phyloP scores from a whole-genome alignment of 1,284 basidiomycete genomes.

The Ustilago bromivora region DNA sequence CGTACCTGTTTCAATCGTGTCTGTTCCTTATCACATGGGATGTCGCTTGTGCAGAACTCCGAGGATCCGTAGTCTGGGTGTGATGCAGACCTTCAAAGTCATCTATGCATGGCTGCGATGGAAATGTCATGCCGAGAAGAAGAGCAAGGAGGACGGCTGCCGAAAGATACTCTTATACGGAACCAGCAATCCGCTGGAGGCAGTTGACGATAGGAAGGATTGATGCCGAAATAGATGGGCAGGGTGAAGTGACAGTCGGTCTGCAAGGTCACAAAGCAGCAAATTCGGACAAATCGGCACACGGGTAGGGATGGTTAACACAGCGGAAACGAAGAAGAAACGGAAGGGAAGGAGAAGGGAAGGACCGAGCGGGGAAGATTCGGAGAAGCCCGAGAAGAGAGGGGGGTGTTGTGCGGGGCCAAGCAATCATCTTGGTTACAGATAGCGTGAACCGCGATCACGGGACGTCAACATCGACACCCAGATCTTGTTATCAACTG shows the following conservation, averaged over 20 bases:
- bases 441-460: slow-evolving; percentile 22
- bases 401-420: slow-evolving; percentile 21
- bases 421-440: slow-evolving; percentile 34
- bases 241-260: neutral
- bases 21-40: slow-evolving; percentile 12
- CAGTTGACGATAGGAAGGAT: neutral
- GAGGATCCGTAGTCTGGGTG: slow-evolving; percentile 21
- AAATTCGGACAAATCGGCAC: neutral
- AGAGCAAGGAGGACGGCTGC: neutral
- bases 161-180: neutral
- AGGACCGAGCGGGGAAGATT: slow-evolving; percentile 21
- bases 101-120: neutral
- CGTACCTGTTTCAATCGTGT: neutral
- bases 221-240: neutral
- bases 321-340: neutral
- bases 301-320: neutral
- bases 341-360: neutral
- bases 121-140: neutral
- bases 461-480: slow-evolving; percentile 16
- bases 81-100: neutral
- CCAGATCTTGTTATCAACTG: slow-evolving; percentile 24
- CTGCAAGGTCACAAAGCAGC: slow-evolving; percentile 28
- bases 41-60: slow-evolving; percentile 9
- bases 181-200: neutral
- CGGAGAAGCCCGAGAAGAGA: slow-evolving; percentile 38